These are phyloP conservation scores for Solanum sejunctum DNA, from an alignment of 257 asterid genomes.

Conservation along the genomic window DNA sequence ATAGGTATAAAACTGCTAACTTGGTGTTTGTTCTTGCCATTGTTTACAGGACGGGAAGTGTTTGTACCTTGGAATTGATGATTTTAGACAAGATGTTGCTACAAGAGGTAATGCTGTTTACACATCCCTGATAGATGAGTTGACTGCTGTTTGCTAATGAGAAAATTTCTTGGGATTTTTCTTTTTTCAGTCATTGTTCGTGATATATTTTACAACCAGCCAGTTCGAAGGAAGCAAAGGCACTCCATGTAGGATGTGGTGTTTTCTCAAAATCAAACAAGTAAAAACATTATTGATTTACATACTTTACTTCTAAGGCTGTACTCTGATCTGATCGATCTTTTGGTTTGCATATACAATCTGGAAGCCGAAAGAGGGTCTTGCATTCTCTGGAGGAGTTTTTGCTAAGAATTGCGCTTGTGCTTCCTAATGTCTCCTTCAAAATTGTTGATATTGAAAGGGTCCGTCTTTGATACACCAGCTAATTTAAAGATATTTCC, in stretches of 20 bases:
- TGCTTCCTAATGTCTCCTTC: constrained; percentile 53
- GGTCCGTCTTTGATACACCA: constrained; percentile 33
- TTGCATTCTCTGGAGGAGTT: constrained; percentile 57
- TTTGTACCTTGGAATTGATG: constrained; percentile 68
- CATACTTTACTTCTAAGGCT: too few species aligned
- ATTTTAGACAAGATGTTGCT: constrained; percentile 60
- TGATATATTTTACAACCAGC: too few species aligned
- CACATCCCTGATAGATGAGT: background rate
- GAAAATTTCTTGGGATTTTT: too few species aligned
- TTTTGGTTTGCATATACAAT: background rate
- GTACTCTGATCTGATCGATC: too few species aligned
- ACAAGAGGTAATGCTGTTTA: constrained; percentile 46
- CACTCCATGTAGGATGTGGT: too few species aligned
- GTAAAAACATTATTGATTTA: background rate
- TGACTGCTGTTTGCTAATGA: too few species aligned
- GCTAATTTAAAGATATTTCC: constrained; percentile 5
- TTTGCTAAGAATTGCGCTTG: constrained; percentile 62
- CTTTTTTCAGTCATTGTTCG: too few species aligned
- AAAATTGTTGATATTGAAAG: constrained; percentile 63
- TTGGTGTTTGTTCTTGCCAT: constrained; percentile 2
- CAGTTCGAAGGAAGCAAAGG: too few species aligned
- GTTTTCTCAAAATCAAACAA: background rate
- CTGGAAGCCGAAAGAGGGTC: constrained; percentile 59
- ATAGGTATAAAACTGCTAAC: background rate
- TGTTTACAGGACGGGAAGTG: constrained; percentile 52